Percentiles rank a stretch among this genome's conserved stretches.
Conservation (phyloP, 331 rosid genomes). For the Prunus yedoensis region DNA sequence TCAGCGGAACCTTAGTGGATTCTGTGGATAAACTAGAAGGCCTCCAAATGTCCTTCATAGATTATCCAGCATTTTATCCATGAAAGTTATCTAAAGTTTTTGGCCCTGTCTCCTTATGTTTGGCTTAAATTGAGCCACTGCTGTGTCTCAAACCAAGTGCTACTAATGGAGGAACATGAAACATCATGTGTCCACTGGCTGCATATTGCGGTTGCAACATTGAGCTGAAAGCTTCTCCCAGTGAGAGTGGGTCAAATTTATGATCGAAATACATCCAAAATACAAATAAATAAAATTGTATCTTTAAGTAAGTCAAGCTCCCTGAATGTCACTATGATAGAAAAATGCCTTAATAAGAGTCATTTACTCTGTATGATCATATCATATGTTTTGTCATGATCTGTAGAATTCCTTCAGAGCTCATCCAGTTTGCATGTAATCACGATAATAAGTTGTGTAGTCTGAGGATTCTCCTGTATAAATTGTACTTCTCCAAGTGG, state of each 20-base stretch:
- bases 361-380: not conserved
- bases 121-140: not conserved
- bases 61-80: not conserved
- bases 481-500: not conserved
- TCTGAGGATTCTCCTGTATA: not conserved
- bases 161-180: no score
- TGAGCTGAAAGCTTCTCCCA: no score
- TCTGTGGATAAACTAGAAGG: not conserved
- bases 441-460: not conserved
- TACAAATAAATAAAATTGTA: not conserved
- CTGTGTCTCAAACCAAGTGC: no score
- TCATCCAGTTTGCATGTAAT: not conserved
- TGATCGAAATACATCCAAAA: not conserved
- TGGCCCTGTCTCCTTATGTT: not conserved
- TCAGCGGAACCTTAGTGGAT: not conserved
- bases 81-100: not conserved
- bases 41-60: not conserved
- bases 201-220: no score
- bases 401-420: not conserved
- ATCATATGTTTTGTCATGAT: not conserved
- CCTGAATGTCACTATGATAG: not conserved
- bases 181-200: no score
- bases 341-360: not conserved
- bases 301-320: conserved; percentile 1
- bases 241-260: not conserved